Percentiles rank a stretch among this genome's conserved stretches.
Evolutionary conservation across 306 rosid species (phyloP).

Genomic region (Comarum palustre): DNA sequence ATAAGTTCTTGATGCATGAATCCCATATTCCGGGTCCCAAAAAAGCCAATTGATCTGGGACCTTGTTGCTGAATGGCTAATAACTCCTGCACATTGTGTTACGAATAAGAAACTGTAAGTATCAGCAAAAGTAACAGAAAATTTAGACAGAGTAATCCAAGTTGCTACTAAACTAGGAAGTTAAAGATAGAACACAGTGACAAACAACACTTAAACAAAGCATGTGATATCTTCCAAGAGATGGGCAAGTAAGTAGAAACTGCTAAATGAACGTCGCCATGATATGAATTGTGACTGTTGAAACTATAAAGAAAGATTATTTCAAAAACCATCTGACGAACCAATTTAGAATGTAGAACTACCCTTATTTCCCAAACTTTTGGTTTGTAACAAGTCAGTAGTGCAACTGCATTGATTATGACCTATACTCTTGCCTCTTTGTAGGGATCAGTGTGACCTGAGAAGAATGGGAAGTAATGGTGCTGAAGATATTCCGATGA

Average conservation of each 20-base stretch:
- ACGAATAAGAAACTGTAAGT: neutral
- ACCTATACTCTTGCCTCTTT: constrained; percentile 16
- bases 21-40: constrained; percentile 98
- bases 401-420: neutral
- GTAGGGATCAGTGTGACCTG: constrained; percentile 32
- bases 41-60: constrained; percentile 94
- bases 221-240: neutral
- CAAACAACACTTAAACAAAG: neutral
- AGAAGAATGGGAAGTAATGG: constrained; percentile 68
- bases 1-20: constrained; percentile 98
- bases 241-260: neutral
- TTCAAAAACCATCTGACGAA: neutral
- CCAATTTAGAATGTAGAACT: neutral
- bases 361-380: neutral
- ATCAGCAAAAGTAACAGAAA: neutral
- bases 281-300: neutral
- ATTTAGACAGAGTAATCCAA: neutral
- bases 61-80: constrained; percentile 99
- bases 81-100: constrained; percentile 58
- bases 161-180: neutral
- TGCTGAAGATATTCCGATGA: constrained; percentile 33
- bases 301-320: neutral
- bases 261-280: neutral
- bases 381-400: neutral
- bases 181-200: neutral